Base-by-base conservation (phyloP, 2,329 filamentous ascomycete genomes). In the Alternaria ventricosa region DNA sequence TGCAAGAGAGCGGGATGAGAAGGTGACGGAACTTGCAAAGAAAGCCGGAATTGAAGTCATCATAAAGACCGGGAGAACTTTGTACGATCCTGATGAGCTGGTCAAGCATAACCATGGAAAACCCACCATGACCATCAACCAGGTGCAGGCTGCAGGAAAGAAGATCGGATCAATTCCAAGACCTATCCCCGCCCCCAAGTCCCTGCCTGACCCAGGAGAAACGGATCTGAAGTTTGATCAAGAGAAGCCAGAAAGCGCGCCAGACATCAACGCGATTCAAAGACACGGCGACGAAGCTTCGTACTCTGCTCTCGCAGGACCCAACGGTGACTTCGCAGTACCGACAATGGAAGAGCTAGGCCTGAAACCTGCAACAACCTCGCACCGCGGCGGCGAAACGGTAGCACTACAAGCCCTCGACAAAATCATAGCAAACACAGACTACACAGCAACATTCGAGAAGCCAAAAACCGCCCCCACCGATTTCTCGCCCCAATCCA, bases 381-480 rank as follows among this genome's bases (percentile, higher is more conserved):
- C 87, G 1, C 89, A 92, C 71, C 84, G 86, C 6, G 92, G 92
- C 27, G 91, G 92, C n/a, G 92, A 94, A 78, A 88, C 84, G 1
- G 72, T 86, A 1, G 90, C 90, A 0, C 79, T 94, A 4, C 75
- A 84, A 65, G 81, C 82, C 28, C 84, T 94, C 2, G 82, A 86
- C 9, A 79, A 84, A 4, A 87, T 92, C 30, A 84, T 92, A 62
- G 80, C 83, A 3, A 82, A 93, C 65, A 84, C 87, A 62, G 84
- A 87, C 57, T 94, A 92, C 75, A 89, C 88, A 0, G 90, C 89
- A 1, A 92, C 88, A 0, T 94, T 94, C 71, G 86, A 89, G 73
- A 94, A 94, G 76, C 91, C 92, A 2, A 88, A 89, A 61, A 93
- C 91, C 0, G 92, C 89, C 36, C 92, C 92, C 0, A 90, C 92